Evolutionary conservation across 2,329 filamentous ascomycete species (phyloP).

Genomic region (Calonectria ilicicola): DNA sequence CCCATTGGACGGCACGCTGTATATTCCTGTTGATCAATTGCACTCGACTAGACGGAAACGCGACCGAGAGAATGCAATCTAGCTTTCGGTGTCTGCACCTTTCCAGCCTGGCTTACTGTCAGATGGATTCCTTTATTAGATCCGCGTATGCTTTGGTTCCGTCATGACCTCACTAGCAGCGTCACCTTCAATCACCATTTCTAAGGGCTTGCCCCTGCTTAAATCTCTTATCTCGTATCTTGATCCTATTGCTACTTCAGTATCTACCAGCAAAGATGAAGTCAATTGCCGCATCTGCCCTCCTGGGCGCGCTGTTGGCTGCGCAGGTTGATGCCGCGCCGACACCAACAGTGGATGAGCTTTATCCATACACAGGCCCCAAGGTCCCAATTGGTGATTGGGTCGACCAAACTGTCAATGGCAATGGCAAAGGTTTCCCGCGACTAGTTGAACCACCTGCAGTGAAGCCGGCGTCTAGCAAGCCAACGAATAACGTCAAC

Average conservation of each 20-base stretch:
- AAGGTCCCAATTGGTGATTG: constrained; percentile 62
- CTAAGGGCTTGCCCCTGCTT: neutral
- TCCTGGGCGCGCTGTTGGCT: constrained; percentile 20
- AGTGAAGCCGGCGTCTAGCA: constrained; percentile 55
- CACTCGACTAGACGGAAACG: neutral
- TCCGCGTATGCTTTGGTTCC: neutral
- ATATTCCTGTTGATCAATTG: neutral
- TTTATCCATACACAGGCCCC: constrained; percentile 61
- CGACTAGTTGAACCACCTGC: constrained; percentile 63
- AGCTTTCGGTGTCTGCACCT: neutral
- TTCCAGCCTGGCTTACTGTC: neutral
- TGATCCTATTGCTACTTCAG: neutral
- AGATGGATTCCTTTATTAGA: neutral
- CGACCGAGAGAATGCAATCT: neutral
- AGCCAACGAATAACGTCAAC: constrained; percentile 65
- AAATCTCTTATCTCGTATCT: neutral
- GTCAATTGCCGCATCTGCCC: neutral
- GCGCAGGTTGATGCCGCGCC: constrained; percentile 16
- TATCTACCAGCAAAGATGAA: constrained; percentile 4
- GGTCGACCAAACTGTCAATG: constrained; percentile 62
- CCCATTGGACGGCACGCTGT: neutral
- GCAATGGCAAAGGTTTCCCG: constrained; percentile 64
- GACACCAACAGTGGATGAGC: constrained; percentile 50
- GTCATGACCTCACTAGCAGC: neutral
- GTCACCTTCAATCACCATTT: neutral